These are phyloP conservation scores for Gentiana straminea DNA, from an alignment of 257 asterid genomes.

Conservation along the genomic window DNA sequence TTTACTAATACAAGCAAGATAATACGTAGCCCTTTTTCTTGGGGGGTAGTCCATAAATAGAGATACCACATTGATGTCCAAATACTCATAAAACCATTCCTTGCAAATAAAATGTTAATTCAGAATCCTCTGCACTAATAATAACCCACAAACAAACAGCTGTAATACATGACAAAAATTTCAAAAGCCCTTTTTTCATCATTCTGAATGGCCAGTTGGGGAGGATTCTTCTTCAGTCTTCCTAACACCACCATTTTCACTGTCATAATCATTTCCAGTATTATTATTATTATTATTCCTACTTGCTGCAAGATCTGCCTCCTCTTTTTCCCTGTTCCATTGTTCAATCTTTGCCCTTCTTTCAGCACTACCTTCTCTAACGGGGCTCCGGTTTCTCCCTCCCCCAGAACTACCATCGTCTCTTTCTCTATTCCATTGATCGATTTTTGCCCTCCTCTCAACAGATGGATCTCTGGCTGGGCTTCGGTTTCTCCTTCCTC, in stretches of 20 bases:
- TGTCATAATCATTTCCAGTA: conserved; percentile 15
- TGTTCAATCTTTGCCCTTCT: conserved; percentile 81
- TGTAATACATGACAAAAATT: too few relatives aligned
- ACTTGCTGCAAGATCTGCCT: conserved; percentile 25
- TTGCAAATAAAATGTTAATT: too few relatives aligned
- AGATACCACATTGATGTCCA: too few relatives aligned
- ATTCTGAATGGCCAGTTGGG: conserved; percentile 20
- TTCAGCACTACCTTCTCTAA: conserved; percentile 66
- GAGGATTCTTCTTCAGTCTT: conserved; percentile 22
- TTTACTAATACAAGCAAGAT: too few relatives aligned
- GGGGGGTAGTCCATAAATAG: too few relatives aligned
- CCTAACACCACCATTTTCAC: conserved; percentile 21
- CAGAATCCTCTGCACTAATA: too few relatives aligned
- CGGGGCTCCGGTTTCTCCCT: conserved; percentile 46
- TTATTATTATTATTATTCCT: neutral
- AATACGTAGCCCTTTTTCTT: too few relatives aligned
- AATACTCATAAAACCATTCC: too few relatives aligned
- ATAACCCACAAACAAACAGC: too few relatives aligned
- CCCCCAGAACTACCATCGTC: conserved; percentile 35
- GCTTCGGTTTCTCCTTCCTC: conserved; percentile 55
- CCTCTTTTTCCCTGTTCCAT: conserved; percentile 82
- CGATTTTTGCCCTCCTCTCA: conserved; percentile 79
- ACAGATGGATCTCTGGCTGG: conserved; percentile 62
- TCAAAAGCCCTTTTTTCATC: conserved; percentile 18
- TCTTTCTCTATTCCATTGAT: conserved; percentile 59